Evolutionary conservation across 257 asterid species (phyloP).

Genomic region (Petunia secreta): DNA sequence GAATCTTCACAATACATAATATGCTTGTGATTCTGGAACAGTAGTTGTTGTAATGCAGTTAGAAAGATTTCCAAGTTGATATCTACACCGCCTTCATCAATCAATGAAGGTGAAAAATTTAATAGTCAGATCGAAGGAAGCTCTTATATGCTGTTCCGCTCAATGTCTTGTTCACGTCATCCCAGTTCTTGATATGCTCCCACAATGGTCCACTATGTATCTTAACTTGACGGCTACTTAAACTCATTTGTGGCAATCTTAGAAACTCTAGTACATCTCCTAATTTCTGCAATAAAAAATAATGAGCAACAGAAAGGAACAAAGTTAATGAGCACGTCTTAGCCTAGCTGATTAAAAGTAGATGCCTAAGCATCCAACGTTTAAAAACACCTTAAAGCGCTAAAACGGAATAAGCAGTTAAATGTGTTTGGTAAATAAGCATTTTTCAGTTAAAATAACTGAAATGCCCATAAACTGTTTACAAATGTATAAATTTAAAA

Average conservation of each 20-base stretch:
- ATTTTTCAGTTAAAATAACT: too few relatives aligned
- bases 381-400: too few relatives aligned
- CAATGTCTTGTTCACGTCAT: conserved; percentile 60
- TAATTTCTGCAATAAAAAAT: conserved; percentile 54
- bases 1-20: not conserved
- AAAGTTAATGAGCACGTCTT: not conserved
- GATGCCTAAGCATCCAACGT: too few relatives aligned
- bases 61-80: conserved; percentile 25
- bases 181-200: conserved; percentile 75
- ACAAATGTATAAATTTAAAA: too few relatives aligned
- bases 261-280: conserved; percentile 66
- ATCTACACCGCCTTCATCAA: conserved; percentile 35
- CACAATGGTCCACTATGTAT: conserved; percentile 74
- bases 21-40: not conserved
- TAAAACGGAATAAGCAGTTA: too few relatives aligned
- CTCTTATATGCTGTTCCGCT: conserved; percentile 69
- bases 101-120: conserved; percentile 33
- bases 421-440: too few relatives aligned
- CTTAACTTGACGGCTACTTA: conserved; percentile 77
- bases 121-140: conserved; percentile 66
- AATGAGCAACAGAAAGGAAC: conserved; percentile 5
- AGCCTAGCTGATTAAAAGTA: too few relatives aligned
- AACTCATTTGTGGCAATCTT: conserved; percentile 60
- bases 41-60: conserved; percentile 3
- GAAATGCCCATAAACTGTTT: too few relatives aligned